These are phyloP conservation scores for Lophiostoma macrostomum DNA, from an alignment of 495 filamentous ascomycete genomes.

Conservation along the genomic window DNA sequence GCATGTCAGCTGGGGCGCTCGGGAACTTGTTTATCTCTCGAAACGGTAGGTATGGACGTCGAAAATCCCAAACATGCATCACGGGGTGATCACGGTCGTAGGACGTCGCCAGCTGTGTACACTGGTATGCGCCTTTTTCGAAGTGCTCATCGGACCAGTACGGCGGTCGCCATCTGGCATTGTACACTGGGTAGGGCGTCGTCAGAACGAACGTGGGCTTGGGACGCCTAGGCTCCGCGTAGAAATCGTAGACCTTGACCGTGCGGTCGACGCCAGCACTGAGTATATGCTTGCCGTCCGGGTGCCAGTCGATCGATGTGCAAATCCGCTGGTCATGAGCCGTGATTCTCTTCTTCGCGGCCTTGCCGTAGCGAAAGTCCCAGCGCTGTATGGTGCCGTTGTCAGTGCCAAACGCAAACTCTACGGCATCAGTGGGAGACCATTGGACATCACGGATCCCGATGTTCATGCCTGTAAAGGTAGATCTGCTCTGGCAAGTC, in stretches of 20 bases:
- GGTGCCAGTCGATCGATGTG: slow-evolving; percentile 89
- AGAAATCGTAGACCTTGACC: slow-evolving; percentile 91
- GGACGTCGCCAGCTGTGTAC: slow-evolving; percentile 65
- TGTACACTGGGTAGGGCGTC: slow-evolving; percentile 65
- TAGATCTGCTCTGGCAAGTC: slow-evolving; percentile 51
- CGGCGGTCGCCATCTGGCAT: slow-evolving; percentile 82
- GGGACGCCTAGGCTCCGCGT: slow-evolving; percentile 70
- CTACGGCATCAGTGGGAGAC: slow-evolving; percentile 77
- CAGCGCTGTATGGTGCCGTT: slow-evolving; percentile 72
- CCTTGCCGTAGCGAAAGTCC: slow-evolving; percentile 61
- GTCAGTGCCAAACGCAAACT: slow-evolving; percentile 90
- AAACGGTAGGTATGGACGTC: slow-evolving; percentile 79
- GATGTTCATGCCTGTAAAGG: slow-evolving; percentile 65
- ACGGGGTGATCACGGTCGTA: slow-evolving; percentile 64
- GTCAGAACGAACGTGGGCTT: slow-evolving; percentile 64
- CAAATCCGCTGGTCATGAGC: slow-evolving; percentile 75
- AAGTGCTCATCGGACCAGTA: slow-evolving; percentile 66
- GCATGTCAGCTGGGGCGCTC: slow-evolving; percentile 66
- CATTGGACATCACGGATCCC: slow-evolving; percentile 83
- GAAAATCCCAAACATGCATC: slow-evolving; percentile 91
- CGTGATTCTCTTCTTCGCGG: slow-evolving; percentile 67
- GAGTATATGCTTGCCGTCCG: slow-evolving; percentile 83
- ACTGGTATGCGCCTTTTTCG: slow-evolving; percentile 61
- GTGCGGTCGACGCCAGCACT: slow-evolving; percentile 80
- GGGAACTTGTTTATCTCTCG: slow-evolving; percentile 78